Conservation (phyloP, 768 basidiomycete species). For the Rhizopogon rudus region DNA sequence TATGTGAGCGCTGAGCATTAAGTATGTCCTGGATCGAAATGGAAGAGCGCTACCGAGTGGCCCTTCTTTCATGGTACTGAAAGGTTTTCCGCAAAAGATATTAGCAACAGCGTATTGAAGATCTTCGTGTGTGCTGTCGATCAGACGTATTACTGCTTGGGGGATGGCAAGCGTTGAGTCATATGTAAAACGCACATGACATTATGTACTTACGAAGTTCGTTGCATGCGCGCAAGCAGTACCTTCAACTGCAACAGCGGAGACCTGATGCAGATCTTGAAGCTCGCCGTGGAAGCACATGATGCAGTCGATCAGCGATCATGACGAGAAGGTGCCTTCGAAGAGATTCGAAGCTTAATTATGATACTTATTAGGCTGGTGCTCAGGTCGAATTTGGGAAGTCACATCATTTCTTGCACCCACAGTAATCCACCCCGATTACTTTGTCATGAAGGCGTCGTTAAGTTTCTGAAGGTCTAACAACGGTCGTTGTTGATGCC, state of each 20-base stretch:
- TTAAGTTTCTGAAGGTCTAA: neutral
- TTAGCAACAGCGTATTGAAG: neutral
- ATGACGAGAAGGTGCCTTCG: neutral
- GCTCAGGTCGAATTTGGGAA: neutral
- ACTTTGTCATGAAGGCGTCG: neutral
- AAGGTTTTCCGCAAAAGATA: neutral
- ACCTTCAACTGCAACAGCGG: neutral
- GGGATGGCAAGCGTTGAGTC: neutral
- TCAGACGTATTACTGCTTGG: neutral
- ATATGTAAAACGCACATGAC: neutral
- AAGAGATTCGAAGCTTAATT: neutral
- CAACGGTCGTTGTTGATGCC: neutral
- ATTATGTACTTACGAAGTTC: neutral
- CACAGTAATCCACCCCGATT: neutral
- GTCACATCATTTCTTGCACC: neutral
- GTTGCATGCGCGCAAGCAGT: neutral
- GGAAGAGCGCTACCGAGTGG: neutral
- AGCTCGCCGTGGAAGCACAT: neutral
- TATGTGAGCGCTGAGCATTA: neutral
- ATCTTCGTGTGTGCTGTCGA: neutral
- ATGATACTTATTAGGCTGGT: neutral
- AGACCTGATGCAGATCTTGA: neutral
- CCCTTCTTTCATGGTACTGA: neutral
- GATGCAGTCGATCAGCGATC: neutral
- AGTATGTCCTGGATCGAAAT: neutral